Conservation (phyloP, 768 basidiomycete species). For the Plicaturopsis crispa region DNA sequence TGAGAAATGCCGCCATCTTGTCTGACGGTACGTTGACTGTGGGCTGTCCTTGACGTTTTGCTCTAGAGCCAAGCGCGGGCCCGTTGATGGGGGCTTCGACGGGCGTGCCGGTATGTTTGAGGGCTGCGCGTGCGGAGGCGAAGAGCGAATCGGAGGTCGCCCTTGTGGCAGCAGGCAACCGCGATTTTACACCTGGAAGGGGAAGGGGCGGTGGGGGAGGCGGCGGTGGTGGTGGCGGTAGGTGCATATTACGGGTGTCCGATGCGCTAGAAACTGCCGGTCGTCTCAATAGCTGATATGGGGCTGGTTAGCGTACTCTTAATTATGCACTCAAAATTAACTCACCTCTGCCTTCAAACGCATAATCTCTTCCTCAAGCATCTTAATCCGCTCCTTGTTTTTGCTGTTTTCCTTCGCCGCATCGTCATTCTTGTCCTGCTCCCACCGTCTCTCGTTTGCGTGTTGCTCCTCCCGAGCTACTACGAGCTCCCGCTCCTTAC, state of each 20-base stretch:
- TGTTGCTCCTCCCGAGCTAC: conserved; percentile 47
- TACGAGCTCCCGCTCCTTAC: conserved; percentile 56
- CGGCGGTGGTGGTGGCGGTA: conserved; percentile 38
- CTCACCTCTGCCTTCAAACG: conserved; percentile 50
- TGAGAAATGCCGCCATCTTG: conserved; percentile 78
- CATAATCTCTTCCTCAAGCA: conserved; percentile 60
- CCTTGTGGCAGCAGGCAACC: conserved; percentile 15
- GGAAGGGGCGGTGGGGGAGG: conserved; percentile 25
- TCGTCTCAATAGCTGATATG: conserved; percentile 37
- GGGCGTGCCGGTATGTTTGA: conserved; percentile 50
- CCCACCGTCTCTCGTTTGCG: conserved; percentile 31
- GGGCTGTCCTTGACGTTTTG: conserved; percentile 47
- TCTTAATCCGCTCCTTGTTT: conserved; percentile 57
- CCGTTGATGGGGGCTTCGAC: conserved; percentile 63
- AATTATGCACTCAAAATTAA: not conserved
- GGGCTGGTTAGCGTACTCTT: conserved; percentile 2
- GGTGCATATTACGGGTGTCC: conserved; percentile 6
- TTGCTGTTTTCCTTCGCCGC: conserved; percentile 35
- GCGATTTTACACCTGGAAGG: conserved; percentile 13
- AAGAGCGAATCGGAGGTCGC: conserved; percentile 36
- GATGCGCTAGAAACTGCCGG: conserved; percentile 14
- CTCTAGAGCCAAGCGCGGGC: conserved; percentile 21
- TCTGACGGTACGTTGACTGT: conserved; percentile 70
- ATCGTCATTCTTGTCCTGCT: conserved; percentile 28
- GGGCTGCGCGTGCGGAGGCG: conserved; percentile 53